Base-by-base conservation (phyloP, 345 rosid species). In the Moringa oleifera region DNA sequence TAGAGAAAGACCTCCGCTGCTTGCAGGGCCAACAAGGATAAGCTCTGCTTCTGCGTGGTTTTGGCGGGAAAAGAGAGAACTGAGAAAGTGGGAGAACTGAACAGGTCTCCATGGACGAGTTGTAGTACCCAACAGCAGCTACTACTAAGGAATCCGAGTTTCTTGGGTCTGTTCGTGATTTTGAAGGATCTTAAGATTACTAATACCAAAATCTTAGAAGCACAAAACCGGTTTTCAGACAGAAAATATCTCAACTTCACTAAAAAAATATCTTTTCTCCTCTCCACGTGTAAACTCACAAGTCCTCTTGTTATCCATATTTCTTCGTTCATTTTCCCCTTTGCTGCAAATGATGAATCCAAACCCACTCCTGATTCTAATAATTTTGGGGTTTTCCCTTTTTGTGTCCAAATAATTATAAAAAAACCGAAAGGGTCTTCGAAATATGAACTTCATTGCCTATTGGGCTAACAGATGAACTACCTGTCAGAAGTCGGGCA, bases 91-190 rank as follows among this genome's bases (percentile, higher is more conserved):
- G 64, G 12, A 72, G 65, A 61, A 61, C 20, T 21, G 75, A 55
- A 18, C 47, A 54, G 58, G 78, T 47, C 57, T 73, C 80, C 80
- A 74, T 80, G 50, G 19, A 37, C 45, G 23, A 2, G 25, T n/a
- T n/a, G n/a, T n/a, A n/a, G n/a, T n/a, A 51, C 4, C 18, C 20
- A 47, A 41, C 47, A 12, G 54, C 54, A 18, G 54, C 10, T 9
- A 21, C 0, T 51, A n/a, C n/a, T 6, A 4, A 24, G 25, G 18
- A 57, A 57, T 53, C 45, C 10, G 33, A 23, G 13, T 28, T 17
- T 0, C 15, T 19, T 12, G 22, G n/a, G 20, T 23, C 6, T n/a
- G n/a, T n/a, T n/a, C n/a, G 52, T 45, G 59, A 23, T 41, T 57
- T 51, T 31, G 21, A 57, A 37, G 50, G 17, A 41, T 11, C 12